phyloP scores from a whole-genome alignment of 768 basidiomycete species.

The Termitomyces sp. region DNA sequence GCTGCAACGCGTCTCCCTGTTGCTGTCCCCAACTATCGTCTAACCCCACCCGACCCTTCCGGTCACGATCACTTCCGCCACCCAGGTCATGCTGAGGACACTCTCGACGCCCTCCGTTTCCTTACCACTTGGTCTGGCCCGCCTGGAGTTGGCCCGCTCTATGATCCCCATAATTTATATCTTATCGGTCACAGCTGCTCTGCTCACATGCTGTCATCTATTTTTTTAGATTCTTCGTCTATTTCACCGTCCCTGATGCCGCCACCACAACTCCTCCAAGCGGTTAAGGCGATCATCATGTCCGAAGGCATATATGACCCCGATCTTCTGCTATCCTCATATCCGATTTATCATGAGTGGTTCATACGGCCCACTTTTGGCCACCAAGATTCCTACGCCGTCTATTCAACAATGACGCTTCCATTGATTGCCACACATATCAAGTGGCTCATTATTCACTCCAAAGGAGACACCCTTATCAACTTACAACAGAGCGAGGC shows the following conservation, averaged over 20 bases:
- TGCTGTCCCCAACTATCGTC: slow-evolving; percentile 75
- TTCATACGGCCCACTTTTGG: slow-evolving; percentile 71
- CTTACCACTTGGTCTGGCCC: slow-evolving; percentile 45
- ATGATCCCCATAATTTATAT: slow-evolving; percentile 42
- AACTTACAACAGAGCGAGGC: slow-evolving; percentile 56
- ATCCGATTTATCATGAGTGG: slow-evolving; percentile 67
- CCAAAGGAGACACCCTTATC: slow-evolving; percentile 65
- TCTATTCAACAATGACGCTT: slow-evolving; percentile 43
- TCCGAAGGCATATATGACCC: slow-evolving; percentile 82
- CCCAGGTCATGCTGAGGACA: slow-evolving; percentile 68
- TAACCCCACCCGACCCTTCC: slow-evolving; percentile 46
- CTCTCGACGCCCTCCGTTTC: slow-evolving; percentile 59
- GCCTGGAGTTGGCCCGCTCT: slow-evolving; percentile 18
- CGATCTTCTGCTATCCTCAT: slow-evolving; percentile 56
- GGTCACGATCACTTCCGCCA: slow-evolving; percentile 45
- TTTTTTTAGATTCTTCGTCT: slow-evolving; percentile 54
- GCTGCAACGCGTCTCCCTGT: slow-evolving; percentile 50
- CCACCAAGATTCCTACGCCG: slow-evolving; percentile 38
- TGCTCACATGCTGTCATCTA: slow-evolving; percentile 74
- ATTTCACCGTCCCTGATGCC: slow-evolving; percentile 45
- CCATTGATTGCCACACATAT: slow-evolving; percentile 34
- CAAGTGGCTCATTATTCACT: slow-evolving; percentile 74
- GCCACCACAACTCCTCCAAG: slow-evolving; percentile 32
- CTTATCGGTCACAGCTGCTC: slow-evolving; percentile 80
- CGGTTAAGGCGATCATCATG: slow-evolving; percentile 52